Evolutionary conservation across 805 yeast genomes (phyloP), one percentile per base, ranked within the genome.

Genomic region (Yarrowia yakushimensis): DNA sequence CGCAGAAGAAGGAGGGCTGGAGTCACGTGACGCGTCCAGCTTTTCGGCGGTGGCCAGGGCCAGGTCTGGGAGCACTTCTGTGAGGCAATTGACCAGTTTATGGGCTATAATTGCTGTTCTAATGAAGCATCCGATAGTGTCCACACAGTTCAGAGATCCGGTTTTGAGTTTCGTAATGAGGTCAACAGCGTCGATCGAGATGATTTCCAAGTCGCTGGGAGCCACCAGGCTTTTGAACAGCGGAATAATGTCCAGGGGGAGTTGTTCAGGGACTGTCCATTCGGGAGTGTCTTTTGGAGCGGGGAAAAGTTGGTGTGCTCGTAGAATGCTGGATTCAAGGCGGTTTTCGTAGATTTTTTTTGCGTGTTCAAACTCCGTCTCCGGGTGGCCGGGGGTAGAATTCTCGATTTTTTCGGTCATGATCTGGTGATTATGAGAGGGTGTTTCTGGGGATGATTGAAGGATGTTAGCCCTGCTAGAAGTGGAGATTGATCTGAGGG

Each of bases 51-150:
- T 76, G 61, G 75, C 75, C 60, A 85, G 73, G 9, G 89, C 91
- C 63, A 82, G 81, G 8, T 82, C 83, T 37, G 82, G 74, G 69
- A 87, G 84, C 11, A 72, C 65, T 50, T 73, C 77, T 10, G 77
- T 68, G 22, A 60, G 74, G 66, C 64, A 72, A 60, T 74, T 79
- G 63, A 73, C 71, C 65, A 85, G 71, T 67, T 84, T 87, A 63
- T 83, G 86, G 0, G 84, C 85, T 13, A 82, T 71, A 2, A 83
- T 78, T 3, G 87, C 82, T 48, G 88, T 71, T 67, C 84, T 84
- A 63, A 83, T 79, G 70, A 80, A 85, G 0, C 88, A 87, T 12
- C 71, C 72, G 1, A 82, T 74, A 4, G 83, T 84, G 42, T 80
- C 77, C 0, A 72, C 70, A 1, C 86, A 69, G 2, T 77, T 71